A percentile compares a stretch with the other conserved stretches of the same genome.
These are phyloP conservation scores for Botrytis fragariae DNA, from an alignment of 2,329 filamentous ascomycete genomes.

Conservation along the genomic window DNA sequence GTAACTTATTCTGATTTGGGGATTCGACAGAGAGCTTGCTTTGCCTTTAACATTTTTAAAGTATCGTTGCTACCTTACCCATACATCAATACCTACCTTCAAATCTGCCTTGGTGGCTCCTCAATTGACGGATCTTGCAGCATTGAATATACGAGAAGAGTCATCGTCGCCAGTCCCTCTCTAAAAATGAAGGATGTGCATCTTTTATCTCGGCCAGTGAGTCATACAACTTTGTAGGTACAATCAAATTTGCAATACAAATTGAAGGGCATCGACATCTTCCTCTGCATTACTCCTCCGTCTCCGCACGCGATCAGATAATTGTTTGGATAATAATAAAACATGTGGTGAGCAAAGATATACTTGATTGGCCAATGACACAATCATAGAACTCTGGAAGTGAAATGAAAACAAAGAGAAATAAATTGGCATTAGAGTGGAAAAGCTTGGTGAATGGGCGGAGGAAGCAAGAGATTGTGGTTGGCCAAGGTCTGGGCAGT, in stretches of 20 bases:
- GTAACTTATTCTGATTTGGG: not conserved
- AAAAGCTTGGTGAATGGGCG: conserved; percentile 13
- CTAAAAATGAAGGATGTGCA: not conserved
- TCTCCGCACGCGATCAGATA: not conserved
- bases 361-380: not conserved
- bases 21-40: not conserved
- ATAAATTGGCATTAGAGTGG: conserved; percentile 14
- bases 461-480: not conserved
- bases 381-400: not conserved
- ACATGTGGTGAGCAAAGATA: not conserved
- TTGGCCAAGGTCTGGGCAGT: conserved; percentile 14
- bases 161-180: not conserved
- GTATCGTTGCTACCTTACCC: not conserved
- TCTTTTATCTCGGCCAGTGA: conserved; percentile 3
- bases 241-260: not conserved
- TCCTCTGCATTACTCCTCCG: not conserved
- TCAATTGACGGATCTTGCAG: not conserved
- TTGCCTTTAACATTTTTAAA: not conserved
- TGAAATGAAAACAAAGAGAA: not conserved
- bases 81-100: not conserved
- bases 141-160: not conserved
- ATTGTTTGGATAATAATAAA: not conserved
- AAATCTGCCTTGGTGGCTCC: too few species aligned
- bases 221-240: not conserved
- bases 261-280: not conserved